These are phyloP conservation scores for Saccharomycopsis phalli DNA, from an alignment of 1,139 yeast species.

Conservation along the genomic window DNA sequence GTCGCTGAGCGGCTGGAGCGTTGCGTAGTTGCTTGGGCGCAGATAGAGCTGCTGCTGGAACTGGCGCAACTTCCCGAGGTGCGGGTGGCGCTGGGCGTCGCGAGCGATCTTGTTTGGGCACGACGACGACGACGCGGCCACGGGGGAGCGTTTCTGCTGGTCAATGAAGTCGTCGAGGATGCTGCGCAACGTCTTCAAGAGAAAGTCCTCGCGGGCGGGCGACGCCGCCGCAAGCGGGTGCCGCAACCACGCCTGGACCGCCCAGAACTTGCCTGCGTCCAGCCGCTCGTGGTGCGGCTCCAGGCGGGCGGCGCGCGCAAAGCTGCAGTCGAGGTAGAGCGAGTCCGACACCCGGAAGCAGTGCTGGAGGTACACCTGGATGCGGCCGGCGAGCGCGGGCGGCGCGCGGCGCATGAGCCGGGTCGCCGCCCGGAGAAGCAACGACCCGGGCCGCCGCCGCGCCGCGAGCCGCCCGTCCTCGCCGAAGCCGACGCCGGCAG, in stretches of 20 bases:
- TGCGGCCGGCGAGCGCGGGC: constrained; percentile 2
- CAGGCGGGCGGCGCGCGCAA: constrained; percentile 4
- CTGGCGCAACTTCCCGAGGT: neutral
- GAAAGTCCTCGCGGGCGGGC: constrained; percentile 1
- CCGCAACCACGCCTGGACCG: constrained; percentile 3
- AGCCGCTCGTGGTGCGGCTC: neutral
- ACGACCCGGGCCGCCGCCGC: constrained; percentile 14
- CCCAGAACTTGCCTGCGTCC: neutral
- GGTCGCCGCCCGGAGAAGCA: constrained; percentile 1
- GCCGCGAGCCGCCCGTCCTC: constrained; percentile 5
- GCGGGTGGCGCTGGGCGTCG: neutral
- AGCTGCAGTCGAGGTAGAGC: constrained; percentile 2
- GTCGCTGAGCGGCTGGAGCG: constrained; percentile 5
- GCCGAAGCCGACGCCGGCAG: neutral
- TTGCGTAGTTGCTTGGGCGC: constrained; percentile 6
- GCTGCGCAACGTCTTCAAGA: neutral
- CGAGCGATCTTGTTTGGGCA: neutral
- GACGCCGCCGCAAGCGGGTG: constrained; percentile 6
- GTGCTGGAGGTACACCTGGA: constrained; percentile 6
- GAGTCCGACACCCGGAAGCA: constrained; percentile 10
- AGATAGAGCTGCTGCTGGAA: neutral
- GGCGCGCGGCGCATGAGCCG: constrained; percentile 1
- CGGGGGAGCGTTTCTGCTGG: neutral
- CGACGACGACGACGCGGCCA: neutral
- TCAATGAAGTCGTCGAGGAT: neutral